A percentile compares a stretch with the other conserved stretches of the same genome.
Conservation (phyloP, 345 rosid species). For the Populus euphratica region DNA sequence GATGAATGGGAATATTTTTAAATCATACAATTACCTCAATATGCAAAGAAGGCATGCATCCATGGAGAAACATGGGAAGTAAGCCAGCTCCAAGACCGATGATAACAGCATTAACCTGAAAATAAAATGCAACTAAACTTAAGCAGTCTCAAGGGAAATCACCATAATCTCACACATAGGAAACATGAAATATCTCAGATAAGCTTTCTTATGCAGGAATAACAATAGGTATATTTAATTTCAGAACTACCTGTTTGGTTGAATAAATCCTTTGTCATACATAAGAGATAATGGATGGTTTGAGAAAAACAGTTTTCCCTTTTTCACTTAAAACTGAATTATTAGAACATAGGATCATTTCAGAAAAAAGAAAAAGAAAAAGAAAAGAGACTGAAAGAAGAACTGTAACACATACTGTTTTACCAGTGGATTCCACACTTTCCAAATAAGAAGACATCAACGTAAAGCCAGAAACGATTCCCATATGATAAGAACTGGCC, state of each 20-base stretch:
- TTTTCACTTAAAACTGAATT: neutral
- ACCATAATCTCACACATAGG: neutral
- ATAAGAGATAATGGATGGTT: no score
- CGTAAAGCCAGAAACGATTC: conserved; percentile 76
- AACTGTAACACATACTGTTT: conserved; percentile 36
- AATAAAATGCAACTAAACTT: neutral
- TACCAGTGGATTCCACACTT: conserved; percentile 47
- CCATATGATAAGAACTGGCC: conserved; percentile 86
- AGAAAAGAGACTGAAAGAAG: neutral
- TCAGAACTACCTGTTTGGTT: neutral
- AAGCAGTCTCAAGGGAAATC: neutral
- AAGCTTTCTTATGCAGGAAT: no score
- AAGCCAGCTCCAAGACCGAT: conserved; percentile 96
- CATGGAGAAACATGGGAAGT: conserved; percentile 91
- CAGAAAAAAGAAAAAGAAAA: neutral
- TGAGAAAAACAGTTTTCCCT: no score
- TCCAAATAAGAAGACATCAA: conserved; percentile 72
- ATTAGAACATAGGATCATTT: neutral
- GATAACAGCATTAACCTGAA: conserved; percentile 70
- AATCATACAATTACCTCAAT: conserved; percentile 52
- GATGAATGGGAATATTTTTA: neutral
- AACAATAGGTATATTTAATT: neutral
- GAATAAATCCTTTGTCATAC: no score
- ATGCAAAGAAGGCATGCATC: conserved; percentile 52
- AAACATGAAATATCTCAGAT: no score